These are phyloP conservation scores for Lactarius hengduanensis DNA, from an alignment of 768 basidiomycete species.

Conservation along the genomic window DNA sequence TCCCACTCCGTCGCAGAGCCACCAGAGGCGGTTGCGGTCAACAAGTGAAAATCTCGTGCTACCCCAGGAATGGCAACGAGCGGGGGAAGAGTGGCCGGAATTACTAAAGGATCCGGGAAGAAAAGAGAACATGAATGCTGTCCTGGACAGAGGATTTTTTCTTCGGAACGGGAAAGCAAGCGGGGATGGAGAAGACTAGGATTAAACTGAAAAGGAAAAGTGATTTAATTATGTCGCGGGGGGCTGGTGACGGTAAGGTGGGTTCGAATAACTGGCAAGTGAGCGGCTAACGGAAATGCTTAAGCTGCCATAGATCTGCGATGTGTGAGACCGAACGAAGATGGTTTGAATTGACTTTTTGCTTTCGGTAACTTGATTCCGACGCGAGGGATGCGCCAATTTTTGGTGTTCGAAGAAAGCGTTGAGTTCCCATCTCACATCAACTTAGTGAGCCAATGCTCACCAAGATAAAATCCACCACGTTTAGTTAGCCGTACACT, in stretches of 20 bases:
- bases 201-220: constrained; percentile 22
- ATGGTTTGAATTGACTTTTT: constrained; percentile 27
- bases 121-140: constrained; percentile 20
- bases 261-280: constrained; percentile 22
- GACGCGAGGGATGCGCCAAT: constrained; percentile 22
- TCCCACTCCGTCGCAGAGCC: constrained; percentile 13
- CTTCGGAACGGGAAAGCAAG: constrained; percentile 26
- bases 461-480: constrained; percentile 25
- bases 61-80: constrained; percentile 24
- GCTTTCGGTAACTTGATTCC: constrained; percentile 25
- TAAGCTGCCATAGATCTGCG: constrained; percentile 29
- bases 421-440: constrained; percentile 25
- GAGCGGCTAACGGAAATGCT: constrained; percentile 29
- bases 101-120: constrained; percentile 2
- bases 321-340: constrained; percentile 26
- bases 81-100: constrained; percentile 19
- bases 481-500: constrained; percentile 23
- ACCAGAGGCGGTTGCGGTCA: background rate
- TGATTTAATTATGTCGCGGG: constrained; percentile 25
- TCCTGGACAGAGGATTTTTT: constrained; percentile 17
- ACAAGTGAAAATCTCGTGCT: constrained; percentile 27
- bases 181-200: constrained; percentile 20
- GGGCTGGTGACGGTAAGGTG: constrained; percentile 19
- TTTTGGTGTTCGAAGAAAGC: constrained; percentile 19
- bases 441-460: constrained; percentile 5